Base-by-base conservation (phyloP, 495 filamentous ascomycete species). In the Haplographium delicatum region DNA sequence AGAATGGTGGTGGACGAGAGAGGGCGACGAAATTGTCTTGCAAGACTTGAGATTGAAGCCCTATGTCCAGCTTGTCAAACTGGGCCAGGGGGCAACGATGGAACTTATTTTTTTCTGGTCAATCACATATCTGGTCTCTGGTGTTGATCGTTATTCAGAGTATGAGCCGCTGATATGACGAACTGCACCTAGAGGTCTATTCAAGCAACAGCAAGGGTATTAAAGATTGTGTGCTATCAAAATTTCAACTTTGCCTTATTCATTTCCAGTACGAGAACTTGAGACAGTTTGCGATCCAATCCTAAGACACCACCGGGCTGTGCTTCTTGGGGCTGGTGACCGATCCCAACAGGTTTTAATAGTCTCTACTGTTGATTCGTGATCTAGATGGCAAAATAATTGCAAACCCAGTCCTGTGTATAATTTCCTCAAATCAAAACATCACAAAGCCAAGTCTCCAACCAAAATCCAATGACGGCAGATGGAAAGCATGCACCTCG, bases 351-450 rank as follows among this genome's bases (percentile, higher is more conserved):
- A 42, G 3, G 39, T 24, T 24, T 42, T 22, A 24, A 42, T 42
- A 10, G 19, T 42, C 7, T 42, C 39, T 10, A 42, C 25, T 20
- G 39, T 18, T 20, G 39, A 4, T 6, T 42, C 39, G 19, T 42
- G 39, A n/a, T 42, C 39, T 18, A 22, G 39, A 42, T 42, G 39
- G 39, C 39, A 42, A 24, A 42, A 42, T 10, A 20, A 42, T 20
- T 42, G n/a, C 19, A n/a, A n/a, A n/a, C n/a, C n/a, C n/a, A n/a
- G 19, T 13, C 39, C 5, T 20, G 39, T 42, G 15, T 22, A 20
- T n/a, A 20, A n/a, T n/a, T n/a, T n/a, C n/a, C n/a, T 16, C 35
- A 39, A 42, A 7, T 13, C 7, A 13, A 13, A 7, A 13, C 28
- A 13, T 7, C 28, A 31, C 7, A 31, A 13, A 13, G 28, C 13